Base-by-base conservation (phyloP, 2,329 filamentous ascomycete species). In the Colletotrichum theobromicola region DNA sequence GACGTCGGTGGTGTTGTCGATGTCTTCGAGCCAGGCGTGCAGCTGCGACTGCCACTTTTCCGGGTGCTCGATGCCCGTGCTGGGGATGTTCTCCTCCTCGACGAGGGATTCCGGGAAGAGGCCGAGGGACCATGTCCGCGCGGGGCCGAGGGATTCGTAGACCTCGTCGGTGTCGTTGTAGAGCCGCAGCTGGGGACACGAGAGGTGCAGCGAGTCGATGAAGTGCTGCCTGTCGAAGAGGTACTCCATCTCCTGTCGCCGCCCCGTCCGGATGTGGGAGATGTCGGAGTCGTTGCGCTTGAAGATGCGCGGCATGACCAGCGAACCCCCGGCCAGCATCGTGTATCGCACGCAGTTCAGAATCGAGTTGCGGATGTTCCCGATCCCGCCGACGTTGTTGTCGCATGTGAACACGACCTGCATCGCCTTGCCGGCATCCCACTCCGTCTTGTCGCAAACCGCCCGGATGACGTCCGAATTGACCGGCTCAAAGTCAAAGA, bases 281-380 rank as follows among this genome's bases (percentile, higher is more conserved):
- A 81, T 75, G 68, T 83, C 78, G 15, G 77, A 77, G 15, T 80
- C 77, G 67, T 83, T 82, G 46, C 83, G 80, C 50, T 81, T 64
- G 2, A 80, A 77, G 72, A 85, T 85, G 5, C 81, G 81, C 2
- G 84, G 84, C 12, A 85, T 57, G 9, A 85, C 83, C 6, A 85
- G 55, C 2, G 80, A 80, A 53, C 78, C 84, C 4, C 84, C 84
- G 21, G 79, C 83, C 63, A 80, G 78, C 60, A 85, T 85, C 4
- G 84, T 80, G 64, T 84, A 86, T 13, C 84, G 80, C 6, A 85
- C 80, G 74, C 84, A 85, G 69, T 84, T 84, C 7, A 86, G 78
- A 34, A 86, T 83, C 75, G 83, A 83, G 71, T 85, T 85, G 26
- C 84, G 80, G 37, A 85, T 76, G 79, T 85, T 83, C 50, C 81